phyloP scores from a whole-genome alignment of 1,284 basidiomycete genomes.

The Apiotrichum akiyoshidainum region DNA sequence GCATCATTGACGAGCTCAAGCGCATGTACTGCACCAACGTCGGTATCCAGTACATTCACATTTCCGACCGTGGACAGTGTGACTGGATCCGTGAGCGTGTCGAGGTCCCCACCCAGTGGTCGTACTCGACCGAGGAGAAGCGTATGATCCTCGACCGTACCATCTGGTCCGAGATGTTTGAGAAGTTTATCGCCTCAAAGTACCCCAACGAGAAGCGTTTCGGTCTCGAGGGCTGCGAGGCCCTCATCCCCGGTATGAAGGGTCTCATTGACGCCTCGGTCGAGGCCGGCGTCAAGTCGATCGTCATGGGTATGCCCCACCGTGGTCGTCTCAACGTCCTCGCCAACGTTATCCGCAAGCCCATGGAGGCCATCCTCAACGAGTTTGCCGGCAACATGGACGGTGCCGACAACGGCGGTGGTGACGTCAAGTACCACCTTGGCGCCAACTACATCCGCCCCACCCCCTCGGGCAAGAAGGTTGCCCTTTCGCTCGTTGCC shows the following conservation, averaged over 20 bases:
- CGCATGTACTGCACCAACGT: conserved; percentile 96
- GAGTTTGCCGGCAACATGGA: conserved; percentile 76
- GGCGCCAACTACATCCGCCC: conserved; percentile 99
- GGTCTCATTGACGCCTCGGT: conserved; percentile 97
- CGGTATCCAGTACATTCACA: conserved; percentile 97
- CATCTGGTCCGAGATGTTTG: conserved; percentile 99
- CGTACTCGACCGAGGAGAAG: conserved; percentile 97
- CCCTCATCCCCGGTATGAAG: conserved; percentile 98
- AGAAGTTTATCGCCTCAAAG: conserved; percentile 97
- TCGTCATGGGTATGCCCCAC: conserved; percentile 99
- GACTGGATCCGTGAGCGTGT: conserved; percentile 98
- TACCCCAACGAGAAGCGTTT: conserved; percentile 99
- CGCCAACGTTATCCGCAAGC: conserved; percentile 97
- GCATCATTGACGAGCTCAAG: conserved; percentile 88
- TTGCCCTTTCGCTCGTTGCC: conserved; percentile 93
- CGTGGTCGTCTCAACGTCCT: conserved; percentile 97
- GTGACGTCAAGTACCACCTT: conserved; percentile 99
- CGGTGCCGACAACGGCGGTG: conserved; percentile 74
- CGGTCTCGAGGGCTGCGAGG: conserved; percentile 97
- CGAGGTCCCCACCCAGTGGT: conserved; percentile 96
- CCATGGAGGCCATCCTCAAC: conserved; percentile 96
- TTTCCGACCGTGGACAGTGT: conserved; percentile 96
- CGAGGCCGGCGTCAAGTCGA: conserved; percentile 89
- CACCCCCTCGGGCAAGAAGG: conserved; percentile 96
- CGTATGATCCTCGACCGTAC: conserved; percentile 97